Percentiles rank a stretch among this genome's conserved stretches.
Evolutionary conservation across 2,329 filamentous ascomycete species (phyloP).

Genomic region (Tolypocladium amazonense): DNA sequence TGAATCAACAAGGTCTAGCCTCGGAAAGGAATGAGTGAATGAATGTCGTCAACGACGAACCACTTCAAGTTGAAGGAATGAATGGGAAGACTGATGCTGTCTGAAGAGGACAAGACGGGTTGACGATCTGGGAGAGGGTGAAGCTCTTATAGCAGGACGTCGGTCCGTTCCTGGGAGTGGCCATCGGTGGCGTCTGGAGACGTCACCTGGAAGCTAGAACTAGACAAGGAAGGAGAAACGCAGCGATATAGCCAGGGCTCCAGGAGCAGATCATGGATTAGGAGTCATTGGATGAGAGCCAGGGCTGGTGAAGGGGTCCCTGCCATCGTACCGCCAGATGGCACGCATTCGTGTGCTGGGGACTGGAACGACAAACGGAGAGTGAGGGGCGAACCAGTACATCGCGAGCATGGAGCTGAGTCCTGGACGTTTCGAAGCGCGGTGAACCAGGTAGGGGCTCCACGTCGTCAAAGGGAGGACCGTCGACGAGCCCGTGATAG

Average conservation of each 20-base stretch:
- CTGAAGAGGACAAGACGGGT: slow-evolving; percentile 2
- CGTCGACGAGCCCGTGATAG: slow-evolving; percentile 4
- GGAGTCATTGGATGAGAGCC: slow-evolving; percentile 5
- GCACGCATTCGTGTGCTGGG: slow-evolving; percentile 5
- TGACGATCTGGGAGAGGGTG: not conserved
- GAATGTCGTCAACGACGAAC: slow-evolving; percentile 21
- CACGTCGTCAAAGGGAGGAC: slow-evolving; percentile 5
- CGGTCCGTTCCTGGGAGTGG: not conserved
- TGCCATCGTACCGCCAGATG: not conserved
- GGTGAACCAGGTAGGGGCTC: slow-evolving; percentile 1
- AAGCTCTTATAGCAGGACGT: slow-evolving; percentile 5
- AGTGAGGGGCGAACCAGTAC: slow-evolving; percentile 2
- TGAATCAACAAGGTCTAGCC: slow-evolving; percentile 23
- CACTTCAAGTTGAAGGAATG: slow-evolving; percentile 9
- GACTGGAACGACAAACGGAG: not conserved
- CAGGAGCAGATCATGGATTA: slow-evolving; percentile 4
- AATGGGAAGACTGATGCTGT: slow-evolving; percentile 2
- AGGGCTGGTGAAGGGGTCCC: not conserved
- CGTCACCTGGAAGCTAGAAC: slow-evolving; percentile 1
- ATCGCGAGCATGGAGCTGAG: slow-evolving; percentile 3
- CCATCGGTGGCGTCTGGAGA: not conserved
- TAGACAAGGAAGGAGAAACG: slow-evolving; percentile 2
- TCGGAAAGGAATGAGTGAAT: slow-evolving; percentile 15
- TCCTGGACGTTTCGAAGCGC: slow-evolving; percentile 6
- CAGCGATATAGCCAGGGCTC: slow-evolving; percentile 1